phyloP scores from a whole-genome alignment of 441 rosid species.

The Melastoma candidum region DNA sequence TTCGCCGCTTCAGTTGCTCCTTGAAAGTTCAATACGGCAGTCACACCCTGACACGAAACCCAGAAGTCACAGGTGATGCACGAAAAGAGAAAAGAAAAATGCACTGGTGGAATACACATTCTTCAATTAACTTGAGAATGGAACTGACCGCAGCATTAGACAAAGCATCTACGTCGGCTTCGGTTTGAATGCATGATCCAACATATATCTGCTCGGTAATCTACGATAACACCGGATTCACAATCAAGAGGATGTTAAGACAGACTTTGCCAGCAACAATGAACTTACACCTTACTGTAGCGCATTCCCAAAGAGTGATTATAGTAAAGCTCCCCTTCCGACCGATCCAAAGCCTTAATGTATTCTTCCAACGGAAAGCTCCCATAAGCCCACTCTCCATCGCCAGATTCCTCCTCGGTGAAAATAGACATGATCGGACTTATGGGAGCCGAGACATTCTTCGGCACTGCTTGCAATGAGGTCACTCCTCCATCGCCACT shows the following conservation, averaged over 20 bases:
- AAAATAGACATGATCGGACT: conserved; percentile 58
- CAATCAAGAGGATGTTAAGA: conserved; percentile 6
- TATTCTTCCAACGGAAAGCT: conserved; percentile 87
- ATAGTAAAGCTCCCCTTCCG: conserved; percentile 84
- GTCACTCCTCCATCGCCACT: conserved; percentile 28
- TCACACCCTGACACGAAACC: conserved; percentile 52
- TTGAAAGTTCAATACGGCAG: conserved; percentile 84
- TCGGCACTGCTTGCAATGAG: conserved; percentile 21
- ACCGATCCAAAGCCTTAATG: conserved; percentile 76
- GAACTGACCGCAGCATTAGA: conserved; percentile 45
- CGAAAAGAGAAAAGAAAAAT: conserved; percentile 12
- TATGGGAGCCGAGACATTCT: conserved; percentile 28
- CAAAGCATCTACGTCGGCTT: conserved; percentile 60
- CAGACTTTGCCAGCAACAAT: conserved; percentile 5
- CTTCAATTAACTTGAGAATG: not conserved
- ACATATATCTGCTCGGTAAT: conserved; percentile 86
- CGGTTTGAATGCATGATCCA: conserved; percentile 83
- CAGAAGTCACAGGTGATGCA: conserved; percentile 5
- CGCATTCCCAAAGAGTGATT: conserved; percentile 83
- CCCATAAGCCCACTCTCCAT: conserved; percentile 90
- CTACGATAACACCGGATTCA: conserved; percentile 23
- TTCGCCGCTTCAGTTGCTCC: conserved; percentile 72
- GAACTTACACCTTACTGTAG: conserved; percentile 67
- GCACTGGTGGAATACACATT: not conserved
- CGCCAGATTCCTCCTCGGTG: conserved; percentile 59